A percentile compares a stretch with the other conserved stretches of the same genome.
phyloP scores from a whole-genome alignment of 73 alveolate genomes.

The Tetrahymena elliotti region DNA sequence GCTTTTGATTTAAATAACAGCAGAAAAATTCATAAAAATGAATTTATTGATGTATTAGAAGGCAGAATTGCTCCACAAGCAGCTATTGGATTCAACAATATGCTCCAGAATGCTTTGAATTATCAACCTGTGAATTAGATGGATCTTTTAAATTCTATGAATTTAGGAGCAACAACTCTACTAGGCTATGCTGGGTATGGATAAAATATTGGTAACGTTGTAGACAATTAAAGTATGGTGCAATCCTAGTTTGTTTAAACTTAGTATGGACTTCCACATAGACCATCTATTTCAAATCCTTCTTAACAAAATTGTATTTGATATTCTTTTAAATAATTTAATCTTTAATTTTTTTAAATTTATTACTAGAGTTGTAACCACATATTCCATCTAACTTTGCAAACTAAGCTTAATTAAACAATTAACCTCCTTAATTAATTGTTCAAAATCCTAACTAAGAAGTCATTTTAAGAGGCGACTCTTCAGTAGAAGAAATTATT shows the following conservation, averaged over 20 bases:
- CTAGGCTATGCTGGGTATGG: neutral
- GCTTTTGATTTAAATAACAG: neutral
- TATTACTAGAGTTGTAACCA: neutral
- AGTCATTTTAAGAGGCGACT: neutral
- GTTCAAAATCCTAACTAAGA: neutral
- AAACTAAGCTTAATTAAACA: too few relatives aligned
- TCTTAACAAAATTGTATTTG: neutral
- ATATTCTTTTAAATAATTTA: neutral
- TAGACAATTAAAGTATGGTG: neutral
- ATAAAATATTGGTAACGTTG: neutral
- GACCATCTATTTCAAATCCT: neutral
- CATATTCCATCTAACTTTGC: neutral
- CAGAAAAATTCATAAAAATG: neutral
- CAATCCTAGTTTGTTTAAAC: neutral
- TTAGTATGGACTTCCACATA: neutral
- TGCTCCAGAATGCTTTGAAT: neutral
- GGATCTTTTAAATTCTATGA: neutral
- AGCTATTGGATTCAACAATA: neutral
- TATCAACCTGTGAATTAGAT: neutral
- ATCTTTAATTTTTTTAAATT: neutral
- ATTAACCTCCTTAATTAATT: neutral
- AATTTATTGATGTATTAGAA: neutral
- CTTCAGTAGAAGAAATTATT: neutral
- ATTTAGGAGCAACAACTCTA: neutral
- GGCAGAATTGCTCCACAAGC: neutral